Evolutionary conservation across 305 asterid species (phyloP).

Genomic region (Solanum aculeatissimum): DNA sequence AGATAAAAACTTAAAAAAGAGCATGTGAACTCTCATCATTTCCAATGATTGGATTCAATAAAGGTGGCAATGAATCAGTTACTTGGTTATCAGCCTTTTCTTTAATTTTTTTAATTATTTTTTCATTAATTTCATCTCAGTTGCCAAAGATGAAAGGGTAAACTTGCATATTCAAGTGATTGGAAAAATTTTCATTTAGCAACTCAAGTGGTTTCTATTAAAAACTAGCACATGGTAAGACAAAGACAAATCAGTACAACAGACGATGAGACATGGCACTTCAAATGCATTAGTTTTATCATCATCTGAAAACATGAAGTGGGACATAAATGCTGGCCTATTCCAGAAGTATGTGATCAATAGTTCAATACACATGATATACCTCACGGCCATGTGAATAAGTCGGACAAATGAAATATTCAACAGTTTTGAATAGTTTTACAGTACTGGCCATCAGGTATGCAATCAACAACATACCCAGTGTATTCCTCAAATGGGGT

Average conservation of each 20-base stretch:
- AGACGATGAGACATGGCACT: background rate
- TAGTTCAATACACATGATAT: background rate
- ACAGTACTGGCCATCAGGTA: background rate
- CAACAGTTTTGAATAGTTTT: background rate
- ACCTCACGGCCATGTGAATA: background rate
- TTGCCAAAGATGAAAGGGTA: background rate
- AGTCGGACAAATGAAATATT: background rate
- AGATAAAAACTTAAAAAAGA: background rate
- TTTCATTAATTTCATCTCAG: background rate
- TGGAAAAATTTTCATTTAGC: background rate
- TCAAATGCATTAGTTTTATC: background rate
- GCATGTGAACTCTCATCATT: background rate
- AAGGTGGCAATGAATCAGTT: background rate
- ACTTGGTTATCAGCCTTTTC: background rate
- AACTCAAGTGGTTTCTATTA: background rate
- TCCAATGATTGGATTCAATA: background rate
- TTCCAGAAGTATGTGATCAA: background rate
- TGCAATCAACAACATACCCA: background rate
- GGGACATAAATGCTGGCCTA: background rate
- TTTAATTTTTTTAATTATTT: background rate
- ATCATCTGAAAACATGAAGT: background rate
- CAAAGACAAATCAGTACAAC: background rate
- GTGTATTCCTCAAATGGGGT: background rate
- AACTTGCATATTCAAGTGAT: background rate
- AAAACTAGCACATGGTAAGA: background rate